These are phyloP conservation scores for Albizia julibrissin DNA, from an alignment of 306 rosid genomes.

Conservation along the genomic window DNA sequence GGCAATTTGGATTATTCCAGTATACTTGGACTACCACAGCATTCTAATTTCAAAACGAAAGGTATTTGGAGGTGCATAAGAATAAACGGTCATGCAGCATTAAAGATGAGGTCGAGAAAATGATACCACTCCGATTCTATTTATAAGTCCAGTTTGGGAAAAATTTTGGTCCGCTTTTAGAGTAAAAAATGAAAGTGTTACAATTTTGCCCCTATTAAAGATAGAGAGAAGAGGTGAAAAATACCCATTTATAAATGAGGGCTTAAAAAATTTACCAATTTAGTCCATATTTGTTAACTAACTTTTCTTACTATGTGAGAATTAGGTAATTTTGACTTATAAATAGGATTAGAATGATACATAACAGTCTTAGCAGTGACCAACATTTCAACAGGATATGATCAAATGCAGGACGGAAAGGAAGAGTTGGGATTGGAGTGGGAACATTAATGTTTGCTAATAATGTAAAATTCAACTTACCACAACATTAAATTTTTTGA, in stretches of 20 bases:
- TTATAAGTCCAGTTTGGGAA: too few species aligned
- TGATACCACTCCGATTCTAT: too few species aligned
- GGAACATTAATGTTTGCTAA: conserved; percentile 3
- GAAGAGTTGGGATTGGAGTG: conserved; percentile 2
- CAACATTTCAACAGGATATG: background rate
- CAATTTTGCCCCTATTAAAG: too few species aligned
- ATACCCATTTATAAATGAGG: too few species aligned
- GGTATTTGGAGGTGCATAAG: background rate
- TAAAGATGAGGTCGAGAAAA: background rate
- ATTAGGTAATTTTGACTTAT: too few species aligned
- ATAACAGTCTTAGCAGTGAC: background rate
- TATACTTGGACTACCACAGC: background rate
- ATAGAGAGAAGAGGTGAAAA: too few species aligned
- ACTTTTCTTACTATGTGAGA: too few species aligned
- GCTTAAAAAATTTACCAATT: too few species aligned
- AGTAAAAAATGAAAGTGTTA: too few species aligned
- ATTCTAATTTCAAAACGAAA: background rate
- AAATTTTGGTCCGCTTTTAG: too few species aligned
- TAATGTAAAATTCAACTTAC: background rate
- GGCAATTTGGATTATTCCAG: conserved; percentile 7
- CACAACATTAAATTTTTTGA: background rate
- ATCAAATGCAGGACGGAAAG: background rate
- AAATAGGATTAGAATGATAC: background rate
- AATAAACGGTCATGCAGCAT: conserved; percentile 14
- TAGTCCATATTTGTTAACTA: too few species aligned